phyloP scores from a whole-genome alignment of 768 basidiomycete genomes.

The Pleurotus pulmonarius region DNA sequence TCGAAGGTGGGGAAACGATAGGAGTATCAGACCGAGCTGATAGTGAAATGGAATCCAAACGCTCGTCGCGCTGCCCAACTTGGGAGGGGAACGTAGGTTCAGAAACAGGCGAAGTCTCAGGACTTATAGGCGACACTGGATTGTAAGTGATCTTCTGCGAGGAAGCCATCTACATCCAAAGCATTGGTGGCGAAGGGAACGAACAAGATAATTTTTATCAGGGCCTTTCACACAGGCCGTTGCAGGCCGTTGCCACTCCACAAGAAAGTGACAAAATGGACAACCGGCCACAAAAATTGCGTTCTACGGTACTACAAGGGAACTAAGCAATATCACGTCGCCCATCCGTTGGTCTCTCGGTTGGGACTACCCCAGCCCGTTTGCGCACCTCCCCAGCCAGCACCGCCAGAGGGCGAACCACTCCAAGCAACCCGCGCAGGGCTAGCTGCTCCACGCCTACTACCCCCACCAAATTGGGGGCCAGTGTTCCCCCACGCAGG shows the following conservation, averaged over 20 bases:
- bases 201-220: too few relatives aligned
- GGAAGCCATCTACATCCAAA: background rate
- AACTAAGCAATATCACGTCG: too few relatives aligned
- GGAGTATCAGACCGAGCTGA: slow-evolving; percentile 4
- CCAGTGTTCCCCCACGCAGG: slow-evolving; percentile 23
- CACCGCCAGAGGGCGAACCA: slow-evolving; percentile 10
- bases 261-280: too few relatives aligned
- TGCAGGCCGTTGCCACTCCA: too few relatives aligned
- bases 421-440: slow-evolving; percentile 18
- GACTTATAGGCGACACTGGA: background rate
- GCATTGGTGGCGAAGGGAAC: too few relatives aligned
- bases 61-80: slow-evolving; percentile 1
- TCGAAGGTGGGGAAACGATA: background rate
- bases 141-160: background rate
- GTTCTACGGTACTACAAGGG: too few relatives aligned
- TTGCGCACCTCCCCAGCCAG: slow-evolving; percentile 23
- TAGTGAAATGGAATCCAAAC: slow-evolving; percentile 4
- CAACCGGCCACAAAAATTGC: too few relatives aligned
- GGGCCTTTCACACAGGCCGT: too few relatives aligned
- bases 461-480: slow-evolving; percentile 12
- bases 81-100: background rate
- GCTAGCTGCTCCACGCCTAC: slow-evolving; percentile 15
- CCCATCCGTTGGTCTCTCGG: slow-evolving; percentile 55
- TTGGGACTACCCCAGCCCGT: slow-evolving; percentile 33
- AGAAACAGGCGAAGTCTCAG: slow-evolving; percentile 4